Evolutionary conservation across 2,329 filamentous ascomycete species (phyloP).

Genomic region (Colletotrichum higginsianum): DNA sequence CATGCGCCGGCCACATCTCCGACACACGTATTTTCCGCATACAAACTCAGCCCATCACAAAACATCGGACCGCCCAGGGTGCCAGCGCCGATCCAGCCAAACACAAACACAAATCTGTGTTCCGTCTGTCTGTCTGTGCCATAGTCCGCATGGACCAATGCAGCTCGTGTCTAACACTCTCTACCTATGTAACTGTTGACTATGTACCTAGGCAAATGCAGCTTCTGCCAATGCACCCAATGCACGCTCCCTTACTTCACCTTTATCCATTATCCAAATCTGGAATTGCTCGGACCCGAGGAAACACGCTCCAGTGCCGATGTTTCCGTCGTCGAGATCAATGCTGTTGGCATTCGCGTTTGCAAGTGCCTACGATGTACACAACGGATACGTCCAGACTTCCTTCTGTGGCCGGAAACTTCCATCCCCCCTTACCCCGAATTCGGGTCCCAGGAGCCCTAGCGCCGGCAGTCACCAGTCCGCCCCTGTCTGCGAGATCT

Average conservation of each 20-base stretch:
- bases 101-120: slow-evolving; percentile 15
- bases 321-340: neutral
- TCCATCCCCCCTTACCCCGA: too few relatives aligned
- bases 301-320: slow-evolving; percentile 3
- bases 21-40: neutral
- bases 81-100: slow-evolving; percentile 14
- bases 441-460: too few relatives aligned
- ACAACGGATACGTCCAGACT: neutral
- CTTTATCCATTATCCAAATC: neutral
- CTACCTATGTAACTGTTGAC: too few relatives aligned
- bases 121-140: slow-evolving; percentile 22
- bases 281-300: neutral
- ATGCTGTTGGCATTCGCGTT: neutral
- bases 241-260: slow-evolving; percentile 2
- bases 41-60: slow-evolving; percentile 10
- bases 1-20: slow-evolving; percentile 3
- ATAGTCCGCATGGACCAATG: neutral
- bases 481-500: neutral
- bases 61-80: slow-evolving; percentile 6
- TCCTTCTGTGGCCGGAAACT: neutral
- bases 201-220: too few relatives aligned
- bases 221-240: neutral
- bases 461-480: neutral
- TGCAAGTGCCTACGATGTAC: neutral
- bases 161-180: neutral